These are phyloP conservation scores for Wickerhamiella spandovensis DNA, from an alignment of 805 yeast genomes.

Conservation along the genomic window DNA sequence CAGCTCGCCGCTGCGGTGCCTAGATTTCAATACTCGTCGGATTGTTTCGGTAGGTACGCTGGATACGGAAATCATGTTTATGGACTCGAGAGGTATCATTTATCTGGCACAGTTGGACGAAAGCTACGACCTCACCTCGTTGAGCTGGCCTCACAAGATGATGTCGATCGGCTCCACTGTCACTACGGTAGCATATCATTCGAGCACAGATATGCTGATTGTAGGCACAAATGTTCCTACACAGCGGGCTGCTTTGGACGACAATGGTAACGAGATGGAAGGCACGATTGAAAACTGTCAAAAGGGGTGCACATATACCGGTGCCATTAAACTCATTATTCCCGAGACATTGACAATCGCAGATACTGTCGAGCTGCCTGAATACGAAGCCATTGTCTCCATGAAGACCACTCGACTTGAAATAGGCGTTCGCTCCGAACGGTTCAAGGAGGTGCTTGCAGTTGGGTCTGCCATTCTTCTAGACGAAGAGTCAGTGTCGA, in stretches of 20 bases:
- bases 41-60: slow-evolving; percentile 37
- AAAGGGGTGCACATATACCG: slow-evolving; percentile 32
- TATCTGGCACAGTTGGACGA: slow-evolving; percentile 1
- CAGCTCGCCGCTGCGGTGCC: slow-evolving; percentile 49
- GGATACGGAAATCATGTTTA: slow-evolving; percentile 24
- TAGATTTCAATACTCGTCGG: slow-evolving; percentile 51
- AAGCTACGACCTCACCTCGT: slow-evolving; percentile 3
- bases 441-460: slow-evolving; percentile 53
- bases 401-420: slow-evolving; percentile 42
- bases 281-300: neutral
- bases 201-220: slow-evolving; percentile 45
- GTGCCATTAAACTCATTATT: slow-evolving; percentile 51
- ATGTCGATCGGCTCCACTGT: slow-evolving; percentile 46
- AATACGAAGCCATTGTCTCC: slow-evolving; percentile 51
- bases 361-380: slow-evolving; percentile 51
- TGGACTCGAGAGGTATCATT: slow-evolving; percentile 28
- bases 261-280: slow-evolving; percentile 35
- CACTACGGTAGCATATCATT: slow-evolving; percentile 57
- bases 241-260: slow-evolving; percentile 42
- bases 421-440: slow-evolving; percentile 23
- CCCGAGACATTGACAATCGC: slow-evolving; percentile 67
- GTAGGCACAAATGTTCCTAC: slow-evolving; percentile 35
- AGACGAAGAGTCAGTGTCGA: slow-evolving; percentile 67
- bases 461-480: slow-evolving; percentile 68
- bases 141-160: slow-evolving; percentile 22